A percentile compares a stretch with the other conserved stretches of the same genome.
phyloP scores from a whole-genome alignment of 1,284 basidiomycete genomes.

The Rhodofomes roseus region DNA sequence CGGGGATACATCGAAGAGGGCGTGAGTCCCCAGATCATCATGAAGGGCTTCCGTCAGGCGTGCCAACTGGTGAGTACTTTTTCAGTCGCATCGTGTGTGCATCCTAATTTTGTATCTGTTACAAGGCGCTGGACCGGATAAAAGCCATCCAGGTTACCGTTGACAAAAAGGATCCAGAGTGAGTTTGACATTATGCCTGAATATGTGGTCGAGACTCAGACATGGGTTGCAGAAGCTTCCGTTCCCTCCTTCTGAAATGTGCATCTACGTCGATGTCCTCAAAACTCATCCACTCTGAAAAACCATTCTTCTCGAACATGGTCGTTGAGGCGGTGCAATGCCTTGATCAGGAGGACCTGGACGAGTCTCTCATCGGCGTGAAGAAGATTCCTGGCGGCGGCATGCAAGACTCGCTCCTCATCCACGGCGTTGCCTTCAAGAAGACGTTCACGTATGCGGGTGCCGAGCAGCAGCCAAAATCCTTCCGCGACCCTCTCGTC shows the following conservation, averaged over 20 bases:
- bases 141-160: slow-evolving; percentile 89
- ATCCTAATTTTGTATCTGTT: slow-evolving; percentile 11
- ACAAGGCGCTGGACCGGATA: slow-evolving; percentile 81
- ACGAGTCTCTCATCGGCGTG: slow-evolving; percentile 96
- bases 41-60: slow-evolving; percentile 93
- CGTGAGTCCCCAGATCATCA: slow-evolving; percentile 96
- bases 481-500: slow-evolving; percentile 86
- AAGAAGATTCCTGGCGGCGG: slow-evolving; percentile 99
- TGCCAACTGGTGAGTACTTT: slow-evolving; percentile 69
- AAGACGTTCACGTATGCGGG: slow-evolving; percentile 99
- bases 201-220: not conserved
- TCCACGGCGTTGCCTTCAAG: slow-evolving; percentile 95
- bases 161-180: slow-evolving; percentile 90
- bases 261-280: slow-evolving; percentile 99
- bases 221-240: slow-evolving; percentile 68
- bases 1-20: slow-evolving; percentile 94
- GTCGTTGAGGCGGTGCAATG: slow-evolving; percentile 95
- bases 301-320: slow-evolving; percentile 99
- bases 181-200: slow-evolving; percentile 30
- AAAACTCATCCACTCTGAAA: slow-evolving; percentile 98
- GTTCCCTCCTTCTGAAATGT: slow-evolving; percentile 91
- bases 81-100: not conserved
- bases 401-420: slow-evolving; percentile 92
- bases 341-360: slow-evolving; percentile 90
- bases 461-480: slow-evolving; percentile 98